Conservation (phyloP, 805 yeast genomes). For the Cyberlindnera lachancei region DNA sequence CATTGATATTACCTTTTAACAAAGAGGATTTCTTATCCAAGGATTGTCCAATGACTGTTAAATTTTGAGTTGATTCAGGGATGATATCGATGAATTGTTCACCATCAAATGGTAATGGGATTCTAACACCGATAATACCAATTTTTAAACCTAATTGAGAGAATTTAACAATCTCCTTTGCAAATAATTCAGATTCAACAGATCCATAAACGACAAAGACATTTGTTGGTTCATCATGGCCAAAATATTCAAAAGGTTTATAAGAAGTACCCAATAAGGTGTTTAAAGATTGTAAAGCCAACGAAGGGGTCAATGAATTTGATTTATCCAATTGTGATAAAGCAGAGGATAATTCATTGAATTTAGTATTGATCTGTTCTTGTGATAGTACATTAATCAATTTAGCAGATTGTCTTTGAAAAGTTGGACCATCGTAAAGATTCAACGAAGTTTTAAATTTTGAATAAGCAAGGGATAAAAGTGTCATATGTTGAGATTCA, state of each 20-base stretch:
- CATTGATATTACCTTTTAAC: conserved; percentile 65
- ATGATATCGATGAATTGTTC: conserved; percentile 49
- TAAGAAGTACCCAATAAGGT: conserved; percentile 44
- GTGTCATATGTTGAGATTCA: conserved; percentile 63
- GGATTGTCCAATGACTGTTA: conserved; percentile 65
- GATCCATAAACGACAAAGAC: conserved; percentile 84
- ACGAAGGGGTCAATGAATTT: conserved; percentile 31
- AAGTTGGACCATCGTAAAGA: conserved; percentile 75
- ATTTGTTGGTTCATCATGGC: conserved; percentile 52
- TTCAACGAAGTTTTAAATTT: conserved; percentile 50
- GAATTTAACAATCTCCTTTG: conserved; percentile 30
- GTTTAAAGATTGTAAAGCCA: conserved; percentile 46
- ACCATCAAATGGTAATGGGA: conserved; percentile 73
- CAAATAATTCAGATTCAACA: conserved; percentile 49
- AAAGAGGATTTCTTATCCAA: conserved; percentile 29
- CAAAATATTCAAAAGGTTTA: conserved; percentile 63
- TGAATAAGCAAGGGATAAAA: conserved; percentile 59
- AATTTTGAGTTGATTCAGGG: conserved; percentile 48
- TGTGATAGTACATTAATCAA: conserved; percentile 37
- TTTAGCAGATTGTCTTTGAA: conserved; percentile 37
- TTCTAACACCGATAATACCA: conserved; percentile 66
- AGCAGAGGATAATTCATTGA: conserved; percentile 30
- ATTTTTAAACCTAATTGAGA: conserved; percentile 27
- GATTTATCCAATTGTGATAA: conserved; percentile 21
- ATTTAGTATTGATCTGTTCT: conserved; percentile 29